Evolutionary conservation across 768 basidiomycete species (phyloP), one percentile per base, ranked within the genome.

Genomic region (Pulveroboletus ravenelii): DNA sequence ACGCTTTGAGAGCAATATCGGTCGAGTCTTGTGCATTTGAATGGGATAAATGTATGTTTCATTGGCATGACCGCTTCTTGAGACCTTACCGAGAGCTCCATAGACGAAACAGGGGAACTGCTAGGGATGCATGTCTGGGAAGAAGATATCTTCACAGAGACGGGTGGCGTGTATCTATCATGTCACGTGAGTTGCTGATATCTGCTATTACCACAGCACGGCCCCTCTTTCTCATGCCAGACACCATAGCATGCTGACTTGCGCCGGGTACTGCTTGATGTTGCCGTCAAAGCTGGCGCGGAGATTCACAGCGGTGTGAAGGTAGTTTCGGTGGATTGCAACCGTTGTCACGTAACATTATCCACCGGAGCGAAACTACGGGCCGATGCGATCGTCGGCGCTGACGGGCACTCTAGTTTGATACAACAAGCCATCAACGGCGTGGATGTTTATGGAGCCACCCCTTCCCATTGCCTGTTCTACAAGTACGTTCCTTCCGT

Each of bases 331-430:
- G 62, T 70, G 27, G 63, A 73, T 50, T 59, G 54, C 32, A 66
- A 72, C 20, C 50, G 61, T 17, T 53, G 66, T 10, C 61, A 64
- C 41, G 71, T 78, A 6, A 68, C 62, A 1, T 48, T 75, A 23
- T 71, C 72, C 20, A 69, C 62, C 32, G 81, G 80, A 15, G 69
- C 74, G 45, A 67, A 58, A 12, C 48, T 82, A 9, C 58, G 55
- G 14, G 77, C 76, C 14, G 80, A 85, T 60, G 64, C 83, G 27
- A 66, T 85, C 46, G 72, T 85, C 17, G 82, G 78, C 30, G 83
- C 84, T 4, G 84, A 85, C 61, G 84, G 84, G 6, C 69, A 68
- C 38, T 61, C 67, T 14, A 80, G 80, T 18, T 20, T 76, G 29
- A 64, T 73, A n/a, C 61, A 71, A 34, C 62, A 60, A 20, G 58